Percentiles rank a stretch among this genome's conserved stretches.
phyloP scores from a whole-genome alignment of 2,329 filamentous ascomycete species.

The Arthrobotrys iridis region DNA sequence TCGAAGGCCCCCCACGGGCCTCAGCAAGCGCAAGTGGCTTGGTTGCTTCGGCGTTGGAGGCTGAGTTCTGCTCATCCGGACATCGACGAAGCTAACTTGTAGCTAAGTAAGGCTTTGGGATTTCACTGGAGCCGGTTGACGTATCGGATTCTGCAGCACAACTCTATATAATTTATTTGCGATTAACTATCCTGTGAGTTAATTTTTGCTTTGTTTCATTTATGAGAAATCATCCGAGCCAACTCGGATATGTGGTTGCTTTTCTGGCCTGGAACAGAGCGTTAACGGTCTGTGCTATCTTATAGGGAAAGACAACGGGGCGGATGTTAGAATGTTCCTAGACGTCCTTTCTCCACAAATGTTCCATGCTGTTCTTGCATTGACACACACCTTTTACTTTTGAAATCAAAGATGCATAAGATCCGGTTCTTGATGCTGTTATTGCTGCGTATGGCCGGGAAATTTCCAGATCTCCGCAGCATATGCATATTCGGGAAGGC shows the following conservation, averaged over 20 bases:
- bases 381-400: constrained; percentile 4
- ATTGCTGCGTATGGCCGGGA: too few species aligned
- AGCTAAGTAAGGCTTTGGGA: too few species aligned
- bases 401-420: not conserved
- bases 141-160: too few species aligned
- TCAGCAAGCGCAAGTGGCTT: constrained; percentile 6
- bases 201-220: not conserved
- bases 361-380: not conserved
- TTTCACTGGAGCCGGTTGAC: too few species aligned
- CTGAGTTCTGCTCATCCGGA: constrained; percentile 15
- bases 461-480: constrained; percentile 7
- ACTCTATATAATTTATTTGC: too few species aligned
- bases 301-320: not conserved
- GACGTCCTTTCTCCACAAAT: not conserved
- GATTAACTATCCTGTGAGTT: too few species aligned
- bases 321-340: not conserved
- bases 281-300: not conserved
- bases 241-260: not conserved
- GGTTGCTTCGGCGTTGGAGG: constrained; percentile 1
- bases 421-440: too few species aligned
- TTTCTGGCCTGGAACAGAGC: not conserved
- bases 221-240: constrained; percentile 4
- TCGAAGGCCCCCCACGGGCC: not conserved
- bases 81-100: too few species aligned
- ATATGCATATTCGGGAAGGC: not conserved